A percentile compares a stretch with the other conserved stretches of the same genome.
These are phyloP conservation scores for Solanum dulcamara DNA, from an alignment of 257 asterid species.

Conservation along the genomic window DNA sequence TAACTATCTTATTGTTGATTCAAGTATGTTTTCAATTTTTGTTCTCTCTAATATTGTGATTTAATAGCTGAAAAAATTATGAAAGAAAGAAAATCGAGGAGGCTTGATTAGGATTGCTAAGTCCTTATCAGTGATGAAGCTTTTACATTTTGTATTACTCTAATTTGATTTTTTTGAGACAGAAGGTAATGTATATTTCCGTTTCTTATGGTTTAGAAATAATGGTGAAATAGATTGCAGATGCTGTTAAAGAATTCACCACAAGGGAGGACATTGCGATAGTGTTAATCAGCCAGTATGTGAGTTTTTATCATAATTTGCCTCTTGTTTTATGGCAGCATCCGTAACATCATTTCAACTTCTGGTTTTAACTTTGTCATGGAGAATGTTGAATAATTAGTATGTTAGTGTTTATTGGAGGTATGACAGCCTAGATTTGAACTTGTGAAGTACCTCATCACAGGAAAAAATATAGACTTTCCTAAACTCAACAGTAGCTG, in stretches of 20 bases:
- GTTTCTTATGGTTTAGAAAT: conserved; percentile 39
- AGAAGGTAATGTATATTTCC: neutral
- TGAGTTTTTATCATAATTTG: conserved; percentile 20
- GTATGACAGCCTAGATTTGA: neutral
- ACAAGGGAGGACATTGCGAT: conserved; percentile 74
- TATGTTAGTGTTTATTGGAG: neutral
- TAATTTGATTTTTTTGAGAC: neutral
- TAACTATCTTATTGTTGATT: neutral
- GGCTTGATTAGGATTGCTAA: neutral
- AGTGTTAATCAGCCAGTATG: conserved; percentile 82
- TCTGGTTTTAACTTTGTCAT: neutral
- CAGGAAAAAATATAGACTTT: neutral
- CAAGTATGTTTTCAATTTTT: neutral
- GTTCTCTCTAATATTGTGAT: neutral
- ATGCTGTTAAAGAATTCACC: conserved; percentile 83
- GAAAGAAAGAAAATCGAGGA: neutral
- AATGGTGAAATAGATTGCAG: conserved; percentile 79
- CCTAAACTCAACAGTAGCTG: neutral
- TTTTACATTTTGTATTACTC: neutral
- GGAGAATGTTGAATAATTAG: neutral
- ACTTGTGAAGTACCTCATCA: neutral
- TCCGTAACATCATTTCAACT: neutral
- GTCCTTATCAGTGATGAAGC: neutral
- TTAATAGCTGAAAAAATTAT: neutral
- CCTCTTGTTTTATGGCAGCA: neutral